Evolutionary conservation across 768 basidiomycete genomes (phyloP).

Genomic region (Rhodotorula toruloides): DNA sequence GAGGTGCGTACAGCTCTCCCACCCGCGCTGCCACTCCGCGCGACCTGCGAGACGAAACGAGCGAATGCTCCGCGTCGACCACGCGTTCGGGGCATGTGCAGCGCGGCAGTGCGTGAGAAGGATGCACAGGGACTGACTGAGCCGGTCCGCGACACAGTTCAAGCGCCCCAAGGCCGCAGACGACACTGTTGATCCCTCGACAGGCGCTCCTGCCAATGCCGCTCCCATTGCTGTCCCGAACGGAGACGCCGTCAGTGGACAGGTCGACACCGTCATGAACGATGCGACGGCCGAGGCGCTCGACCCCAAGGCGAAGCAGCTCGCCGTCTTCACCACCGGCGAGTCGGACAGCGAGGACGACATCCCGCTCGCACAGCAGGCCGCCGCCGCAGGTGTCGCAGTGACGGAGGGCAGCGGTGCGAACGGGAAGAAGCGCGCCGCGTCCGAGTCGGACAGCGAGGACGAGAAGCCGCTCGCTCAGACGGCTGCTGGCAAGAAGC

Average conservation of each 20-base stretch:
- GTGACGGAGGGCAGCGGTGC: too few species aligned
- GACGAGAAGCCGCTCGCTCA: slow-evolving; percentile 39
- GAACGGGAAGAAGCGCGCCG: slow-evolving; percentile 42
- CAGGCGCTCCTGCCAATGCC: neutral
- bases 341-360: slow-evolving; percentile 11
- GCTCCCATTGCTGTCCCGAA: neutral
- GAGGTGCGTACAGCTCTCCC: slow-evolving; percentile 21
- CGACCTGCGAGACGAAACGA: too few species aligned
- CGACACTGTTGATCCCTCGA: slow-evolving; percentile 3
- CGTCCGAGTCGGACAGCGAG: slow-evolving; percentile 32
- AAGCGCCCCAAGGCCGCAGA: slow-evolving; percentile 9
- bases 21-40: neutral
- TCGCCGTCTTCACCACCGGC: slow-evolving; percentile 21
- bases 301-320: slow-evolving; percentile 25
- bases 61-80: too few species aligned
- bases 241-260: neutral
- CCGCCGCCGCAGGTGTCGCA: neutral
- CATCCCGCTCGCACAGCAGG: slow-evolving; percentile 13
- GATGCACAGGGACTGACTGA: too few species aligned
- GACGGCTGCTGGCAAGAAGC: neutral
- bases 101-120: too few species aligned
- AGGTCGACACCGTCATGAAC: slow-evolving; percentile 34
- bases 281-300: slow-evolving; percentile 14
- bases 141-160: neutral
- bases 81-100: too few species aligned